phyloP scores from a whole-genome alignment of 116 monocot species.

The Papilionanthe hybrid region DNA sequence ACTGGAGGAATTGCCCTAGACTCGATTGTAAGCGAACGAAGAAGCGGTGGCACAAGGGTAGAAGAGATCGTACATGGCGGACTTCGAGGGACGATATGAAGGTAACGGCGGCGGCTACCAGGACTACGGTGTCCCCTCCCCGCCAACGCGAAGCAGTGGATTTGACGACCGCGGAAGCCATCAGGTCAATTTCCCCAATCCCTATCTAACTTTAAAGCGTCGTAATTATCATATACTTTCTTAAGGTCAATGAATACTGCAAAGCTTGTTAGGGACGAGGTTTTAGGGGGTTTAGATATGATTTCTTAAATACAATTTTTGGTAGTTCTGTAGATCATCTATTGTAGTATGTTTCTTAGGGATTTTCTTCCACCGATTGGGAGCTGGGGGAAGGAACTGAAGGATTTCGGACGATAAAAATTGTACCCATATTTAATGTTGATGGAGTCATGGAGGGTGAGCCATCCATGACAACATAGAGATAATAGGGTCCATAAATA shows the following conservation, averaged over 20 bases:
- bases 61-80: constrained; percentile 18
- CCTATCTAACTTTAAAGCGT: background rate
- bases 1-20: background rate
- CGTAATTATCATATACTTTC: background rate
- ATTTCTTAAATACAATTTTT: background rate
- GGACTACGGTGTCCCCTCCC: constrained; percentile 17
- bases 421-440: too few relatives aligned
- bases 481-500: too few relatives aligned
- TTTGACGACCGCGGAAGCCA: constrained; percentile 23
- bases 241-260: background rate
- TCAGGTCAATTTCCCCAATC: constrained; percentile 6
- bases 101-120: constrained; percentile 24
- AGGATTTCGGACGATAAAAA: background rate
- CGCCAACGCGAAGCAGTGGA: constrained; percentile 1
- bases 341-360: background rate
- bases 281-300: background rate
- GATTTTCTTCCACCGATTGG: background rate
- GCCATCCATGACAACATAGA: too few relatives aligned
- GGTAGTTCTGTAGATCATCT: background rate
- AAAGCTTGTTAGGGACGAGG: background rate
- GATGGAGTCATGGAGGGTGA: too few relatives aligned
- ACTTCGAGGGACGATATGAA: constrained; percentile 26
- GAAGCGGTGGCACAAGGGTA: too few relatives aligned
- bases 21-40: background rate
- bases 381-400: background rate